Percentiles rank a stretch among this genome's conserved stretches.
phyloP scores from a whole-genome alignment of 352 stramenopile genomes.

The Globisporangium yorkense region DNA sequence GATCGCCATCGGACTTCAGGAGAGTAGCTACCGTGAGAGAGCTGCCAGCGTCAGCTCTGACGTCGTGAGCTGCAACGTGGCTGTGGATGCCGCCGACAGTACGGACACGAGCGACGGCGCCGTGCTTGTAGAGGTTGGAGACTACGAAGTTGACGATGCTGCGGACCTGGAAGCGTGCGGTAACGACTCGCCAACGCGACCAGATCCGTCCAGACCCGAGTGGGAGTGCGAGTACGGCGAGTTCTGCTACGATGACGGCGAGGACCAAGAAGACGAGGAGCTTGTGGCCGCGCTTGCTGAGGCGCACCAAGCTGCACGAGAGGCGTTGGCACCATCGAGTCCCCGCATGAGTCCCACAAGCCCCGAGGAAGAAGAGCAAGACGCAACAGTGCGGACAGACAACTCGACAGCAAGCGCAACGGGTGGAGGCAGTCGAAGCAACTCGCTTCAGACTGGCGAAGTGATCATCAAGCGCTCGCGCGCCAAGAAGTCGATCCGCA shows the following conservation, averaged over 20 bases:
- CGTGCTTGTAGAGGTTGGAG: background rate
- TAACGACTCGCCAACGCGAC: background rate
- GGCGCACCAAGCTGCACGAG: background rate
- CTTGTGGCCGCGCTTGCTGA: conserved; percentile 11
- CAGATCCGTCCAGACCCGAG: conserved; percentile 2
- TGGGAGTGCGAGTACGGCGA: conserved; percentile 23
- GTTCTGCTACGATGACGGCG: conserved; percentile 20
- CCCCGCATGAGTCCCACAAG: background rate
- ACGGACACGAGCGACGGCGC: background rate
- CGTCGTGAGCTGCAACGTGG: background rate
- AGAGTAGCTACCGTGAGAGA: conserved; percentile 74
- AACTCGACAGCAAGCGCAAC: background rate
- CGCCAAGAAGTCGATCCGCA: conserved; percentile 64
- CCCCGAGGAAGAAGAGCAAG: background rate
- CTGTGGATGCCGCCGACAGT: background rate
- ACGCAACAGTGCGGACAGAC: background rate
- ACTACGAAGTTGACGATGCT: background rate
- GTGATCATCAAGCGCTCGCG: conserved; percentile 61
- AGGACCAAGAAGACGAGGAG: conserved; percentile 25
- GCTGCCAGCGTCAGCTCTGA: conserved; percentile 5
- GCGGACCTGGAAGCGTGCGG: background rate
- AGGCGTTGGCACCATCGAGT: background rate
- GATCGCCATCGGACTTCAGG: conserved; percentile 75
- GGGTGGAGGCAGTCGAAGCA: conserved; percentile 6
- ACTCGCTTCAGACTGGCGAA: conserved; percentile 17